Evolutionary conservation across 1,284 basidiomycete genomes (phyloP).

Genomic region (Peniophora sp.): DNA sequence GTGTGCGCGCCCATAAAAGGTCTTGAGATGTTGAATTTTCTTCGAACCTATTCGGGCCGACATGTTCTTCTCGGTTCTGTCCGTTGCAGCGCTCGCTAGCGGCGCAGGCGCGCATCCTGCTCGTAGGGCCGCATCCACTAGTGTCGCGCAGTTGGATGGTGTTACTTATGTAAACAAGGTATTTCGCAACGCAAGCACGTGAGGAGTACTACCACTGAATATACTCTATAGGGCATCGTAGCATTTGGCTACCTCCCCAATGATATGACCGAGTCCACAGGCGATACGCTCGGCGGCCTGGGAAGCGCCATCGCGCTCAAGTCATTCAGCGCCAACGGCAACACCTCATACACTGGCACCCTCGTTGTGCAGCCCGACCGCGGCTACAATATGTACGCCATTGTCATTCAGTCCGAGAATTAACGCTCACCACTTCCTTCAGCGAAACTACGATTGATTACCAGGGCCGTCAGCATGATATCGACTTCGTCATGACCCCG

Average conservation of each 20-base stretch:
- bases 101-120: neutral
- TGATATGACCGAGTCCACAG: slow-evolving; percentile 27
- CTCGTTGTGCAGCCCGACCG: slow-evolving; percentile 40
- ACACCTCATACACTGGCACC: slow-evolving; percentile 31
- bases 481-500: slow-evolving; percentile 52
- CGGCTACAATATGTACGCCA: slow-evolving; percentile 31
- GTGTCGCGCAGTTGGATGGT: slow-evolving; percentile 14
- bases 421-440: too few species aligned
- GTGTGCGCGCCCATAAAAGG: too few species aligned
- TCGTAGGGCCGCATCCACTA: slow-evolving; percentile 6
- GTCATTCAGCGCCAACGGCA: slow-evolving; percentile 17
- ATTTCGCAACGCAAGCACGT: neutral
- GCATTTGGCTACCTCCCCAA: slow-evolving; percentile 30
- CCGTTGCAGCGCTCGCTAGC: neutral
- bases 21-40: too few species aligned
- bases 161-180: slow-evolving; percentile 24
- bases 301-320: slow-evolving; percentile 28
- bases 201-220: neutral
- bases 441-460: slow-evolving; percentile 52
- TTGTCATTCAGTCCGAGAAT: too few species aligned
- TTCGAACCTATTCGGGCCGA: too few species aligned
- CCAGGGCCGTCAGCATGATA: slow-evolving; percentile 46
- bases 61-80: too few species aligned
- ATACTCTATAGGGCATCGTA: slow-evolving; percentile 23
- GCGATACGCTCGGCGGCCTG: slow-evolving; percentile 29